A percentile compares a stretch with the other conserved stretches of the same genome.
Evolutionary conservation across 208 protist species (phyloP).

Genomic region (Crithidia brevicula): DNA sequence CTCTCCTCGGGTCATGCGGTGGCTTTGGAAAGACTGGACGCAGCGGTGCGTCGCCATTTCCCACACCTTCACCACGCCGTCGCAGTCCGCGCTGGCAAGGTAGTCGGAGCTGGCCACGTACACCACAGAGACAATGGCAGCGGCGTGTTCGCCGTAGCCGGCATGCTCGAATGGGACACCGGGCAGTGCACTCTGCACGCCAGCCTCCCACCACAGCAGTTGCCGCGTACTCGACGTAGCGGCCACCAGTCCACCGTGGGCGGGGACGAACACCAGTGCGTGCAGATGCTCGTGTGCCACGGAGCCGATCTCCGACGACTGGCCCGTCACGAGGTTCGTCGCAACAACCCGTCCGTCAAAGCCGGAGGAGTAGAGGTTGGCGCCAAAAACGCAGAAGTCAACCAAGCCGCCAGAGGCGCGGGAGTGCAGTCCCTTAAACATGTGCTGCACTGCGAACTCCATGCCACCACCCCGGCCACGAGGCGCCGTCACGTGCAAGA

Average conservation of each 20-base stretch:
- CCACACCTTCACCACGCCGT: constrained; percentile 83
- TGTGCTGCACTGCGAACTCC: constrained; percentile 36
- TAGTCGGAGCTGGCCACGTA: constrained; percentile 62
- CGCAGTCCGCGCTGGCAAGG: constrained; percentile 70
- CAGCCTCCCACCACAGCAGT: constrained; percentile 65
- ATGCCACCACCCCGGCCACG: constrained; percentile 22
- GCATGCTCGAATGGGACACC: constrained; percentile 40
- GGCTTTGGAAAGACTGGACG: constrained; percentile 63
- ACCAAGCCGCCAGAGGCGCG: constrained; percentile 55
- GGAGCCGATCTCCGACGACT: constrained; percentile 20
- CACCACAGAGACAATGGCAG: constrained; percentile 55
- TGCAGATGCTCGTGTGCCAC: constrained; percentile 25
- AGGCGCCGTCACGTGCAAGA: constrained; percentile 56
- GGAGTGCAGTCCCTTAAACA: constrained; percentile 46
- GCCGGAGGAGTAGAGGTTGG: constrained; percentile 56
- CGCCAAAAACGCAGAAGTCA: constrained; percentile 65
- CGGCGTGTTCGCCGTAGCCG: constrained; percentile 37
- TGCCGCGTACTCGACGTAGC: constrained; percentile 34
- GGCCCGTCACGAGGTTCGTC: constrained; percentile 47
- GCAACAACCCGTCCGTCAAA: constrained; percentile 64
- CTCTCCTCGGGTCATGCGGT: constrained; percentile 1
- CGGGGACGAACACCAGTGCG: constrained; percentile 24
- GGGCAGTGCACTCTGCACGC: constrained; percentile 37
- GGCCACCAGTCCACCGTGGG: constrained; percentile 29
- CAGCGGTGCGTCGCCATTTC: constrained; percentile 76